Conservation (phyloP, 2,329 filamentous ascomycete species). For the Aspergillus caelatus region DNA sequence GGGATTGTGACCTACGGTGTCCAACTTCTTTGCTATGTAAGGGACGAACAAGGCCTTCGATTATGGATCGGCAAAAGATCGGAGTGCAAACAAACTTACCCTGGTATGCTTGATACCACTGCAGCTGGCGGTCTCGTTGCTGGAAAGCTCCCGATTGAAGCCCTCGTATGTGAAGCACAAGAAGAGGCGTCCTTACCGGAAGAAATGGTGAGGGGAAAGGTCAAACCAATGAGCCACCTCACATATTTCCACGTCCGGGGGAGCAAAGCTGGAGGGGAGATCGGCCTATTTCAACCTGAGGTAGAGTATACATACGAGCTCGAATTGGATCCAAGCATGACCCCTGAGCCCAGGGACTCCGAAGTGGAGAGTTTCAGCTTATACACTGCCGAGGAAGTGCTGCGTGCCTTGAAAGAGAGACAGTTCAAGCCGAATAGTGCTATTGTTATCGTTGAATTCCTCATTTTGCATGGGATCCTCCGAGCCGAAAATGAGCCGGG, state of each 20-base stretch:
- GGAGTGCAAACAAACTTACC: slow-evolving; percentile 30
- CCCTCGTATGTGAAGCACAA: slow-evolving; percentile 28
- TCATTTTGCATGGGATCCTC: slow-evolving; percentile 36
- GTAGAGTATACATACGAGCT: slow-evolving; percentile 39
- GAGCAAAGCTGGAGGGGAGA: slow-evolving; percentile 6
- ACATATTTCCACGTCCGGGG: slow-evolving; percentile 15
- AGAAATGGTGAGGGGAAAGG: background rate
- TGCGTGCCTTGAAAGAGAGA: slow-evolving; percentile 25
- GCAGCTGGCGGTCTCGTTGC: slow-evolving; percentile 25
- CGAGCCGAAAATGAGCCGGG: slow-evolving; percentile 30
- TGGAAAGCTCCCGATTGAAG: slow-evolving; percentile 26
- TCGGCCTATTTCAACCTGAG: slow-evolving; percentile 31
- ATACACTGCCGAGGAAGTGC: slow-evolving; percentile 28
- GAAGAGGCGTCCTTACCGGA: slow-evolving; percentile 22
- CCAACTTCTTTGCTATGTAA: slow-evolving; percentile 44
- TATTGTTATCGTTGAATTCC: slow-evolving; percentile 36
- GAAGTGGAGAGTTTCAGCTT: slow-evolving; percentile 36
- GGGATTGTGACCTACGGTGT: slow-evolving; percentile 48
- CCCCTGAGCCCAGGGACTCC: slow-evolving; percentile 28
- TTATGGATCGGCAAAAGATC: slow-evolving; percentile 34
- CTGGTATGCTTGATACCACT: slow-evolving; percentile 33
- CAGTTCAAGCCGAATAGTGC: slow-evolving; percentile 37
- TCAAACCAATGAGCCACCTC: background rate
- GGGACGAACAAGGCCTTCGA: slow-evolving; percentile 10
- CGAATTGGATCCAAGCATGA: slow-evolving; percentile 24